Evolutionary conservation across 2,329 filamentous ascomycete genomes (phyloP).

Genomic region (Didymellaceae sp.): DNA sequence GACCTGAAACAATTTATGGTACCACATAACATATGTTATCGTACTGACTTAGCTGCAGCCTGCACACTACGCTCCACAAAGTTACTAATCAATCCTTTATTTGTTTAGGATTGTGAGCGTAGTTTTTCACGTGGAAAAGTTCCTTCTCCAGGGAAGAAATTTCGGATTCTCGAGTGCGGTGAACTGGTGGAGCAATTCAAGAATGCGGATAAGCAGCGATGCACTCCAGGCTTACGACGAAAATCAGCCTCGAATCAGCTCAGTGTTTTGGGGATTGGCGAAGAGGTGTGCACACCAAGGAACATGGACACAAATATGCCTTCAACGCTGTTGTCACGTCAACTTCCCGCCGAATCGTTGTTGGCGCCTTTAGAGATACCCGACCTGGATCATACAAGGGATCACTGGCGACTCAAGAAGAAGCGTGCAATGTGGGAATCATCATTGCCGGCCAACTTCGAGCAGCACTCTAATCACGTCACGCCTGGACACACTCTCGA

Average conservation of each 20-base stretch:
- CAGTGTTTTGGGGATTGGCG: neutral
- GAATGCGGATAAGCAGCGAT: constrained; percentile 10
- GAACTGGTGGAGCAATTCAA: constrained; percentile 11
- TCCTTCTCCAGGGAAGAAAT: constrained; percentile 10
- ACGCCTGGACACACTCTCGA: constrained; percentile 16
- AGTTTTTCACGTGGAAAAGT: constrained; percentile 21
- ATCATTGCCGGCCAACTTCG: constrained; percentile 9
- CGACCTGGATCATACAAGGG: neutral
- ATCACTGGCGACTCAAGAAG: neutral
- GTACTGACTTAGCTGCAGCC: constrained; percentile 50
- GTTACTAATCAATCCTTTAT: constrained; percentile 51
- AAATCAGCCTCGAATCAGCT: constrained; percentile 6
- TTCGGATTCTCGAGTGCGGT: constrained; percentile 2
- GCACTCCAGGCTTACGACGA: constrained; percentile 4
- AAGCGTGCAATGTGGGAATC: constrained; percentile 9
- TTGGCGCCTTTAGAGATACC: constrained; percentile 3
- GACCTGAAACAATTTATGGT: constrained; percentile 23
- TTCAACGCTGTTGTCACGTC: neutral
- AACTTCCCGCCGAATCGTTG: constrained; percentile 5
- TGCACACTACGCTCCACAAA: constrained; percentile 59
- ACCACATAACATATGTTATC: constrained; percentile 36
- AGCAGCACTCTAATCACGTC: constrained; percentile 9
- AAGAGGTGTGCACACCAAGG: neutral
- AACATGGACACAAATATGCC: neutral
- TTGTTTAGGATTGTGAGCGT: constrained; percentile 31